Evolutionary conservation across 1,284 basidiomycete genomes (phyloP), one percentile per base, ranked within the genome.

Genomic region (Apiotrichum mycotoxinovorans): DNA sequence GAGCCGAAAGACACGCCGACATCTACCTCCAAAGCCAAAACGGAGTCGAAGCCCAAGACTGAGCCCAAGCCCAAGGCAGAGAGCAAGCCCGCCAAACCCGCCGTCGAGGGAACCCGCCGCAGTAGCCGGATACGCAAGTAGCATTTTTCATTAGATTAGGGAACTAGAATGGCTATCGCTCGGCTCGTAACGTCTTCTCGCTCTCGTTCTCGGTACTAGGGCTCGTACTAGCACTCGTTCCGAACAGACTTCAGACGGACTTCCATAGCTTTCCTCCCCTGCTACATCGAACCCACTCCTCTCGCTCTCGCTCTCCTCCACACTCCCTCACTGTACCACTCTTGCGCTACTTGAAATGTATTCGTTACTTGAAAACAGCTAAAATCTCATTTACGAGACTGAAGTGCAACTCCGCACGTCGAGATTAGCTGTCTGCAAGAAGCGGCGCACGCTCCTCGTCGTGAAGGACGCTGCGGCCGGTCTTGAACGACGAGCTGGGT

Each of bases 371-470:
- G 33, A 33, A 12, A 30, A 30, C 7, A 30, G 33, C 44, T n/a
- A n/a, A n/a, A n/a, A n/a, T n/a, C n/a, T n/a, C n/a, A n/a, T n/a
- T n/a, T n/a, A n/a, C n/a, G n/a, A n/a, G n/a, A n/a, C n/a, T n/a
- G n/a, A n/a, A n/a, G n/a, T n/a, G n/a, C n/a, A n/a, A n/a, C n/a
- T 30, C 30, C 7, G 5, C 30, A 30, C 30, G 47, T 42, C 23
- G n/a, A 8, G 15, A 3, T 33, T 33, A 45, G 27, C 34, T 30
- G 49, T 69, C 70, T 20, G 66, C 35, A 43, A 79, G 72, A 57
- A 94, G 83, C 14, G 91, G 91, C 22, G 87, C 87, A 55, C 89
- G 83, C 78, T 96, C 92, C 72, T 91, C 89, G 68, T 95, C 91
- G 64, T 83, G 82, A 51, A 92, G 81, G 45, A 85, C 78, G 45